Percentiles rank a stretch among this genome's conserved stretches.
These are phyloP conservation scores for Dactylis glomerata DNA, from an alignment of 176 grass and related monocot genomes.

Conservation along the genomic window DNA sequence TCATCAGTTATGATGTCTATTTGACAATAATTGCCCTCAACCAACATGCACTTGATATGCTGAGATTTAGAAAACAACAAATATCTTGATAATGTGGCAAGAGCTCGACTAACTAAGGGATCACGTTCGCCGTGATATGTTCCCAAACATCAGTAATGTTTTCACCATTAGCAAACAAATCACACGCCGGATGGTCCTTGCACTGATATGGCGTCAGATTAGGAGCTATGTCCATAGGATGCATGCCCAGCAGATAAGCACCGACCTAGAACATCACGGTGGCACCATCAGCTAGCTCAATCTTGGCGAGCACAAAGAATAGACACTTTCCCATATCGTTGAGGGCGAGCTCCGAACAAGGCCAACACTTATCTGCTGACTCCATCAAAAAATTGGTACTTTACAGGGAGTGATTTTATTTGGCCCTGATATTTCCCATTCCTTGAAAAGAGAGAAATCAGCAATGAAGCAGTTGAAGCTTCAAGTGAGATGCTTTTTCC, in stretches of 20 bases:
- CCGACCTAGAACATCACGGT: too few relatives aligned
- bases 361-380: too few relatives aligned
- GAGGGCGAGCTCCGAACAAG: too few relatives aligned
- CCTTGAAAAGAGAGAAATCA: not conserved
- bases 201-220: not conserved
- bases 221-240: not conserved
- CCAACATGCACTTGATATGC: not conserved
- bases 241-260: too few relatives aligned
- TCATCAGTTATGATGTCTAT: not conserved
- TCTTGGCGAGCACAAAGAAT: too few relatives aligned
- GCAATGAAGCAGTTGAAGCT: not conserved
- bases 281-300: too few relatives aligned
- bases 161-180: not conserved
- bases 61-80: not conserved
- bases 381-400: not conserved
- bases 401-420: not conserved
- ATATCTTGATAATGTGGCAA: not conserved
- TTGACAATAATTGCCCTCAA: not conserved
- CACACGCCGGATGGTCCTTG: not conserved
- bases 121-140: not conserved
- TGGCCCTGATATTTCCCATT: not conserved
- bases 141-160: not conserved
- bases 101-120: not conserved
- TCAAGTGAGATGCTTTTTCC: not conserved
- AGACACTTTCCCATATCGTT: too few relatives aligned